These are phyloP conservation scores for Jatropha curcas DNA, from an alignment of 345 rosid genomes.

Conservation along the genomic window DNA sequence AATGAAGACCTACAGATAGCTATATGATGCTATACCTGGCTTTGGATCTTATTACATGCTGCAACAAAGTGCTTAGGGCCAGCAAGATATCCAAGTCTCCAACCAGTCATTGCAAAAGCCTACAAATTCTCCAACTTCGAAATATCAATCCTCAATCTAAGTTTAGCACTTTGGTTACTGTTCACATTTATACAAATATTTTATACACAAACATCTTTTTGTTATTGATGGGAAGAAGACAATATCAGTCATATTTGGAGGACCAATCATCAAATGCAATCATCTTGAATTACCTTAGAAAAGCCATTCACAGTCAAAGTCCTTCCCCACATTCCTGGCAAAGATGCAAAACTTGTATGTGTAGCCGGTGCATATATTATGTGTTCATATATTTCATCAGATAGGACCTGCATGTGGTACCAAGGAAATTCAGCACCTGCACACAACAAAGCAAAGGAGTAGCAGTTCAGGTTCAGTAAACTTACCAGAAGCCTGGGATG, in stretches of 20 bases:
- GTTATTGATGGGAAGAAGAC: conserved; percentile 9
- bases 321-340: conserved; percentile 93
- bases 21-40: conserved; percentile 63
- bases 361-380: conserved; percentile 89
- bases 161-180: not conserved
- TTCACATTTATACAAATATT: not conserved
- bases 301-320: conserved; percentile 94
- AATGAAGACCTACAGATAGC: not conserved
- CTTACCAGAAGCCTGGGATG: conserved; percentile 96
- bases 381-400: conserved; percentile 98
- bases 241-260: not conserved
- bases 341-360: conserved; percentile 93
- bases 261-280: not conserved
- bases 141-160: conserved; percentile 13
- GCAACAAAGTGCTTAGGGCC: conserved; percentile 92
- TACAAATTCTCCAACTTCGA: conserved; percentile 31
- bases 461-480: conserved; percentile 7
- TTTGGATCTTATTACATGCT: conserved; percentile 93
- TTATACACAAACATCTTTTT: not conserved
- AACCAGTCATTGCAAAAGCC: conserved; percentile 99
- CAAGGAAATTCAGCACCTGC: conserved; percentile 23
- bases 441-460: not conserved
- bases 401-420: conserved; percentile 55
- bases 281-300: conserved; percentile 66
- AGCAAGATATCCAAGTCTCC: conserved; percentile 96